Evolutionary conservation across 2,329 filamentous ascomycete genomes (phyloP).

Genomic region (Calonectria pauciramosa): DNA sequence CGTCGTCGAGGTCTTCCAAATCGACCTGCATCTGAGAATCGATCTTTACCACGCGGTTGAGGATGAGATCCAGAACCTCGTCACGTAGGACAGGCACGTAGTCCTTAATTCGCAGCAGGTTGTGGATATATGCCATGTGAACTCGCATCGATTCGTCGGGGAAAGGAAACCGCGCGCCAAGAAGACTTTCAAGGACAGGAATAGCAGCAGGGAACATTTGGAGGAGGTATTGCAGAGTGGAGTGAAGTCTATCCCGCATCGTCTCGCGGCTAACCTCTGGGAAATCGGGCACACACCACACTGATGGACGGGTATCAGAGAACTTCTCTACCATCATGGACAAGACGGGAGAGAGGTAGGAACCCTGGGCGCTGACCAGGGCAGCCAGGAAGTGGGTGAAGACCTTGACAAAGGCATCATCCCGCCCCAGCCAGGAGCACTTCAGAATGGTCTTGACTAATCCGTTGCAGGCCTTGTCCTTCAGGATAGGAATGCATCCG

Average conservation of each 20-base stretch:
- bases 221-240: conserved; percentile 81
- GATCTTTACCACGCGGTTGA: conserved; percentile 90
- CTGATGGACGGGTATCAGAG: conserved; percentile 62
- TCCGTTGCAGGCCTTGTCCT: conserved; percentile 69
- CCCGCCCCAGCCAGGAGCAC: conserved; percentile 75
- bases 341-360: conserved; percentile 81
- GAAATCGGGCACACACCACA: conserved; percentile 66
- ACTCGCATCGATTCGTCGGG: conserved; percentile 80
- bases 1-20: conserved; percentile 92
- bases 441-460: conserved; percentile 71
- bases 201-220: conserved; percentile 86
- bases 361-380: conserved; percentile 85
- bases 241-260: conserved; percentile 82
- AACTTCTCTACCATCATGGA: conserved; percentile 87
- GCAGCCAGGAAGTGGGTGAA: conserved; percentile 78
- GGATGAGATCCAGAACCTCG: conserved; percentile 86
- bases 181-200: conserved; percentile 75
- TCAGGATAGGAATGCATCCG: conserved; percentile 71
- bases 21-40: conserved; percentile 97
- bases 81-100: conserved; percentile 84
- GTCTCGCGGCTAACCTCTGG: conserved; percentile 72
- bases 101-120: conserved; percentile 81
- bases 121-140: conserved; percentile 91
- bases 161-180: conserved; percentile 80
- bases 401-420: conserved; percentile 74